phyloP scores from a whole-genome alignment of 306 rosid genomes.

The Rubus parviflorus region DNA sequence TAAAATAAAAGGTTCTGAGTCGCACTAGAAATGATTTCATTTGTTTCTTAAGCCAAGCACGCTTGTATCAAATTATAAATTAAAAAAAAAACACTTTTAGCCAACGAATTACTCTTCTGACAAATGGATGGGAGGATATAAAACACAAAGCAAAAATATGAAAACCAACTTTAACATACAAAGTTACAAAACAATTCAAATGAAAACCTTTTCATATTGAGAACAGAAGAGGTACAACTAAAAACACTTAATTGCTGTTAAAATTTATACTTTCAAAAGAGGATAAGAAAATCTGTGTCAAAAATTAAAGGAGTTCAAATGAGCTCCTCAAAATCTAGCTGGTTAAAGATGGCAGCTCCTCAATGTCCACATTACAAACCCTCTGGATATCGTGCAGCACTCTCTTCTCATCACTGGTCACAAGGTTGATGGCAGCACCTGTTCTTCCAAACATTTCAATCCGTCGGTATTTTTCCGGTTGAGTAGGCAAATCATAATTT shows the following conservation, averaged over 20 bases:
- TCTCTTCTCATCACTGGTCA: slow-evolving; percentile 62
- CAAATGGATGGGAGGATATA: not conserved
- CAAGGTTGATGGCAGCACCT: slow-evolving; percentile 88
- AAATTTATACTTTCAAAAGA: no score
- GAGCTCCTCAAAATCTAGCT: not conserved
- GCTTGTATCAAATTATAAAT: no score
- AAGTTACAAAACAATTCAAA: not conserved
- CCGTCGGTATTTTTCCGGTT: slow-evolving; percentile 85
- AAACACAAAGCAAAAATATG: not conserved
- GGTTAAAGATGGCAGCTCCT: slow-evolving; percentile 53
- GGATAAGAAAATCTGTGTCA: no score
- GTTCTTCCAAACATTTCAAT: slow-evolving; percentile 90
- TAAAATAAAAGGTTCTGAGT: no score
- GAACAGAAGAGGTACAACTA: not conserved
- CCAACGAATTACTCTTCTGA: not conserved
- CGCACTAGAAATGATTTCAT: no score
- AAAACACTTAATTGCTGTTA: no score
- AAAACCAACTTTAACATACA: not conserved
- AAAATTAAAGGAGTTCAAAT: not conserved
- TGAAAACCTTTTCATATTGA: no score
- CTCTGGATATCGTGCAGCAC: slow-evolving; percentile 84
- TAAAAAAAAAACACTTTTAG: no score
- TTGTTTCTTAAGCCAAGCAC: no score
- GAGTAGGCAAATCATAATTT: slow-evolving; percentile 82
- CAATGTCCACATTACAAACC: slow-evolving; percentile 67